Evolutionary conservation across 1,284 basidiomycete genomes (phyloP).

Genomic region (Cryptococcus floricola): DNA sequence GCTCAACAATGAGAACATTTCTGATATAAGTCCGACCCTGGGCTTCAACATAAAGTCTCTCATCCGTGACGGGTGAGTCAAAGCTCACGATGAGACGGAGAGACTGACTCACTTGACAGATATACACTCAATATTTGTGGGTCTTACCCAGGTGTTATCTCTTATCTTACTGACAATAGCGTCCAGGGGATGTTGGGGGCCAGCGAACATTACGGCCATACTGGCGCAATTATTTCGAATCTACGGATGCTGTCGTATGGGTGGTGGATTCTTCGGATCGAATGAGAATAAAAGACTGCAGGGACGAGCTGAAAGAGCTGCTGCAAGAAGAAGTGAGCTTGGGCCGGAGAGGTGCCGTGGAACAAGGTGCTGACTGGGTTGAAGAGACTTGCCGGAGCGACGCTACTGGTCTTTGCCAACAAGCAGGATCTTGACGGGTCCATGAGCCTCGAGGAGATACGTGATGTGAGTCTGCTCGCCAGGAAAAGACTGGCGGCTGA

Average conservation of each 20-base stretch:
- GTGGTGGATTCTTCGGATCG: slow-evolving; percentile 94
- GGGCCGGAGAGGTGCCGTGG: slow-evolving; percentile 2
- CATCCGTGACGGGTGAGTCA: slow-evolving; percentile 73
- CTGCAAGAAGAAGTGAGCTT: slow-evolving; percentile 84
- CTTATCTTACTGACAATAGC: neutral
- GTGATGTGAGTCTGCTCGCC: slow-evolving; percentile 56
- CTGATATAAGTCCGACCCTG: slow-evolving; percentile 82
- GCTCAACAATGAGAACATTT: slow-evolving; percentile 84
- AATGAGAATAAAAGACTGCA: slow-evolving; percentile 83
- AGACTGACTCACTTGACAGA: slow-evolving; percentile 50
- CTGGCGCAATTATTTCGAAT: slow-evolving; percentile 99
- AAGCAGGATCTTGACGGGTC: slow-evolving; percentile 94
- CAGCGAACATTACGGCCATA: slow-evolving; percentile 93
- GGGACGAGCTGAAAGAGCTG: slow-evolving; percentile 76
- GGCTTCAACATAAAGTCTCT: slow-evolving; percentile 99
- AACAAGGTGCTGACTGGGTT: neutral
- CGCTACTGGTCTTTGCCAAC: slow-evolving; percentile 95
- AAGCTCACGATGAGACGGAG: neutral
- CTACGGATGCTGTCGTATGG: slow-evolving; percentile 97
- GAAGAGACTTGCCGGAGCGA: slow-evolving; percentile 87
- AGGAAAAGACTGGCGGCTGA: neutral
- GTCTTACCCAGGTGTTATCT: slow-evolving; percentile 34
- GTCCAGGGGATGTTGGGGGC: slow-evolving; percentile 92
- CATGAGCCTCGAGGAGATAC: slow-evolving; percentile 75
- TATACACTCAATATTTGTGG: slow-evolving; percentile 91